phyloP scores from a whole-genome alignment of 2,329 filamentous ascomycete genomes.

The Xylaria sp. region DNA sequence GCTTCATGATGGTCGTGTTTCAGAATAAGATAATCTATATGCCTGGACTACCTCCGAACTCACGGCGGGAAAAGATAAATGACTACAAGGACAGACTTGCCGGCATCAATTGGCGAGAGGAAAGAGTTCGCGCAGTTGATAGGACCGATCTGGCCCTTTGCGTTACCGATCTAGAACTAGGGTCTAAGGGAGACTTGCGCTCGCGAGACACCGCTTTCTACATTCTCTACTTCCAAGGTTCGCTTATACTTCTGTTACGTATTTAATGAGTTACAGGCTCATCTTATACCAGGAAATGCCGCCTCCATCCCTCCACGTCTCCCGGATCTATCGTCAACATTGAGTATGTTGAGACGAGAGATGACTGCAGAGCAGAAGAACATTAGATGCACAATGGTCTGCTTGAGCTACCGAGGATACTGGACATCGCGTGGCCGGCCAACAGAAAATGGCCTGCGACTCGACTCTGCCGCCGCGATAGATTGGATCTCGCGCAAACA shows the following conservation, averaged over 20 bases:
- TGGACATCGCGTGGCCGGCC: conserved; percentile 80
- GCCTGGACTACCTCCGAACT: conserved; percentile 77
- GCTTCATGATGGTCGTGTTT: conserved; percentile 78
- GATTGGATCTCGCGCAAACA: conserved; percentile 66
- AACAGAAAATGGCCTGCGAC: conserved; percentile 74
- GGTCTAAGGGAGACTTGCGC: conserved; percentile 29
- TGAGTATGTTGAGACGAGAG: conserved; percentile 57
- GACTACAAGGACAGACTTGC: conserved; percentile 70
- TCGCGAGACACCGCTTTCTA: conserved; percentile 56
- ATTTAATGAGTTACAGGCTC: conserved; percentile 33
- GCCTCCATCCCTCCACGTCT: conserved; percentile 67
- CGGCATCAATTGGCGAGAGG: conserved; percentile 74
- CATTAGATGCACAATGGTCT: conserved; percentile 60
- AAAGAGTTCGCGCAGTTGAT: conserved; percentile 68
- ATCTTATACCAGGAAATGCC: conserved; percentile 62
- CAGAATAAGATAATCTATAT: conserved; percentile 88
- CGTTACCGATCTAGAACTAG: conserved; percentile 45
- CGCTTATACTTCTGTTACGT: conserved; percentile 40
- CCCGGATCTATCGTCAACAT: conserved; percentile 64
- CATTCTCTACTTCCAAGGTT: conserved; percentile 67
- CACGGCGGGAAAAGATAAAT: conserved; percentile 72
- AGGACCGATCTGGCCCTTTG: conserved; percentile 67
- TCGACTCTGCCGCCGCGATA: conserved; percentile 73
- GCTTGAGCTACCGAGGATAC: conserved; percentile 75
- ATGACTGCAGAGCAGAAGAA: conserved; percentile 46